Evolutionary conservation across 768 basidiomycete genomes (phyloP), one percentile per base, ranked within the genome.

Genomic region (Polyporus arcularius): DNA sequence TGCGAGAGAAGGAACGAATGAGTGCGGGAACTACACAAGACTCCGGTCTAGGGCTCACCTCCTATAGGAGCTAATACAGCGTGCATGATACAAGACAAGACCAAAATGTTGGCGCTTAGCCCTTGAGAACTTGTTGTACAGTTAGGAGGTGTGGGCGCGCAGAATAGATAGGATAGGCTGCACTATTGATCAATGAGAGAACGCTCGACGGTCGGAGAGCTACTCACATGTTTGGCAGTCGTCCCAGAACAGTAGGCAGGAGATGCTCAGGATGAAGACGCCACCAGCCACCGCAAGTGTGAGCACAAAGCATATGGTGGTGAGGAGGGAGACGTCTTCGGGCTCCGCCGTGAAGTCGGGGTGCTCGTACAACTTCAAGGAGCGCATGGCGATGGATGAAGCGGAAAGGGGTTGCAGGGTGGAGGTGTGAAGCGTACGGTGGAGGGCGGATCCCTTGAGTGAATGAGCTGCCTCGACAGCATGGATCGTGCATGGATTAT

Each of bases 231-330:
- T 55, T 51, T 43, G 63, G 58, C 66, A 67, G 53, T 71, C 65
- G 46, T 68, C 68, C 58, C 60, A 65, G 53, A 63, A 60, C 5
- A 71, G 52, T 1, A 70, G 46, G 49, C 65, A 71, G 26, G 66
- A 63, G 9, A 67, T 41, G 39, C 61, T 51, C 41, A 67, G 58
- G 46, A 71, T 67, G 52, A 69, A 66, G 55, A 67, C 40, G 40
- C 63, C 70, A 12, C 64, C 70, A 11, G 53, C 48, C 12, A 70
- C 30, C 10, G 57, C 67, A 26, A 71, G 55, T 31, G 57, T 52
- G 30, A 67, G 52, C 30, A 71, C 67, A 53, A 71, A 63, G 60
- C 68, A 64, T 51, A 71, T 62, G 46, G 70, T 71, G 26, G 68
- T 66, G 31, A 67, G 43, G 16, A 71, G 70, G 7, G 68, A 66